These are phyloP conservation scores for Ceriops tagal DNA, from an alignment of 345 rosid genomes.

Conservation along the genomic window DNA sequence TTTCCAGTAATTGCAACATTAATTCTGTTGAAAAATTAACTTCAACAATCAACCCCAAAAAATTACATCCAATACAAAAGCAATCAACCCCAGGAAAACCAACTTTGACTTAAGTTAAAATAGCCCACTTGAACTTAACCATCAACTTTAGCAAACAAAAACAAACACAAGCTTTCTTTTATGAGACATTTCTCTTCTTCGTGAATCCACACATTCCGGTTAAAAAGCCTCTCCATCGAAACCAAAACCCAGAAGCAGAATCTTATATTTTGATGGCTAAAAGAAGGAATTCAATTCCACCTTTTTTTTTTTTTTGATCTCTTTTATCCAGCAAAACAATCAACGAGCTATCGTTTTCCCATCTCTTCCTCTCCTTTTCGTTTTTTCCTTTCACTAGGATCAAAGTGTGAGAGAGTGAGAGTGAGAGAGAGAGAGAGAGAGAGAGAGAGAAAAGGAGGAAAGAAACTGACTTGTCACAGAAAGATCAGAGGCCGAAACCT, in stretches of 20 bases:
- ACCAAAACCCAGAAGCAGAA: slow-evolving; percentile 13
- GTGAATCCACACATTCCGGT: background rate
- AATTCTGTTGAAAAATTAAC: slow-evolving; percentile 4
- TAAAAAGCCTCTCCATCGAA: slow-evolving; percentile 8
- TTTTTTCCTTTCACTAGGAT: slow-evolving; percentile 19
- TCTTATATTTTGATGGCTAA: background rate
- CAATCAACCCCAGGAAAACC: slow-evolving; percentile 16
- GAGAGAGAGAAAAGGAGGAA: background rate
- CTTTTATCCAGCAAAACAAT: slow-evolving; percentile 2
- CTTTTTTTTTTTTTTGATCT: background rate
- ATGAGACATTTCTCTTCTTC: background rate
- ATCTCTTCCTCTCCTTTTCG: too few species aligned
- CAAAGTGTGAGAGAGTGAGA: slow-evolving; percentile 12
- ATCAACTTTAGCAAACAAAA: background rate
- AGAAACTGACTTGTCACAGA: slow-evolving; percentile 68
- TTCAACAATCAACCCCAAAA: background rate
- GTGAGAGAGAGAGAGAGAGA: background rate
- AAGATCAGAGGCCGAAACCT: slow-evolving; percentile 60
- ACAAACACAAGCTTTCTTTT: background rate
- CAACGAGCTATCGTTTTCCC: too few species aligned
- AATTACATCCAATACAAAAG: slow-evolving; percentile 9
- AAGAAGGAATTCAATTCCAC: slow-evolving; percentile 4
- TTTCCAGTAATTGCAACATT: slow-evolving; percentile 22
- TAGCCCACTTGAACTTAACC: background rate
- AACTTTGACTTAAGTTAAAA: slow-evolving; percentile 3